Evolutionary conservation across 305 asterid species (phyloP).

Genomic region (Striga hermonthica): DNA sequence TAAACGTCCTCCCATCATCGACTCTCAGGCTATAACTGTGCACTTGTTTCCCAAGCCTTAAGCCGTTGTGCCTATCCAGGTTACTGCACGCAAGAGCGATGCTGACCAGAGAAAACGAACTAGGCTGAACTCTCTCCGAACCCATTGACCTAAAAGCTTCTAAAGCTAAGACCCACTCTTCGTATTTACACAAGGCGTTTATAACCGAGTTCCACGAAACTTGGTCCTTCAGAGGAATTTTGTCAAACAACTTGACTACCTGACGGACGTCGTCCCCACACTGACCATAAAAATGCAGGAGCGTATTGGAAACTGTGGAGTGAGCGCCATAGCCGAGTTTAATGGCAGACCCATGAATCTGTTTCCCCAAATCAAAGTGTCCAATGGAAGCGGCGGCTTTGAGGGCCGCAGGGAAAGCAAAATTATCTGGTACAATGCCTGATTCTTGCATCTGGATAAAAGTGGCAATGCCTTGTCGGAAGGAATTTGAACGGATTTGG

Average conservation of each 20-base stretch:
- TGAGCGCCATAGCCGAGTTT: slow-evolving; percentile 55
- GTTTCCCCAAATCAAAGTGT: slow-evolving; percentile 59
- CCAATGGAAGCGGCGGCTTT: slow-evolving; percentile 70
- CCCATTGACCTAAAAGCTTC: slow-evolving; percentile 64
- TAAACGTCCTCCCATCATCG: slow-evolving; percentile 60
- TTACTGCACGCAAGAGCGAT: slow-evolving; percentile 75
- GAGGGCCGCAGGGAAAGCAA: slow-evolving; percentile 66
- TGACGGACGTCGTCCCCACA: slow-evolving; percentile 46
- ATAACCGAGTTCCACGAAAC: slow-evolving; percentile 85
- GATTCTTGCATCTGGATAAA: slow-evolving; percentile 53
- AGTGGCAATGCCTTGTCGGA: slow-evolving; percentile 58
- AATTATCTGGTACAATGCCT: slow-evolving; percentile 66
- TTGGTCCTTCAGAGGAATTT: slow-evolving; percentile 68
- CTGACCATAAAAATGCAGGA: slow-evolving; percentile 63
- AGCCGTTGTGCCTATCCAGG: slow-evolving; percentile 44
- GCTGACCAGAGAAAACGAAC: slow-evolving; percentile 75
- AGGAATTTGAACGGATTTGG: slow-evolving; percentile 52
- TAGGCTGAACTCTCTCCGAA: slow-evolving; percentile 51
- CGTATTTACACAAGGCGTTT: slow-evolving; percentile 60
- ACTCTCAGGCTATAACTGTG: slow-evolving; percentile 61
- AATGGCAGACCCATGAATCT: slow-evolving; percentile 55
- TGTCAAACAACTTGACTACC: slow-evolving; percentile 63
- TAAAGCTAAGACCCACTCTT: slow-evolving; percentile 73
- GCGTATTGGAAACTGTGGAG: slow-evolving; percentile 65
- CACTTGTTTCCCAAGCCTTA: slow-evolving; percentile 80